Percentiles rank a stretch among this genome's conserved stretches.
Conservation (phyloP, 2,329 filamentous ascomycete genomes). For the Dactylellina parvicollis region DNA sequence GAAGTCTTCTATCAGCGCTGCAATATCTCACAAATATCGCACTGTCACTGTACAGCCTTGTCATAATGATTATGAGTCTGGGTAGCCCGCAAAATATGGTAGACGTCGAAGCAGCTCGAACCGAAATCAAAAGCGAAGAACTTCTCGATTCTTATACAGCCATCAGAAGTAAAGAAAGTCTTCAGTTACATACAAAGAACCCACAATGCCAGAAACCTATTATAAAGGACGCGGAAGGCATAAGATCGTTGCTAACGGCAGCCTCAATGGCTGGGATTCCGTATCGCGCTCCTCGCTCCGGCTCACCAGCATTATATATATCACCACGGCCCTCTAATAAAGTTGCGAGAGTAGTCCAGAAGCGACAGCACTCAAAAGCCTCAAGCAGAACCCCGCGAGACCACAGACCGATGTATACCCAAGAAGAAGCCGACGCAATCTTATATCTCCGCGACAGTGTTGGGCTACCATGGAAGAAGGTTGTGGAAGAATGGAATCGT, state of each 20-base stretch:
- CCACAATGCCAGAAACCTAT: not conserved
- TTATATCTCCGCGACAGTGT: slow-evolving; percentile 47
- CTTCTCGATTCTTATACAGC: too few species aligned
- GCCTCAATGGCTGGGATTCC: not conserved
- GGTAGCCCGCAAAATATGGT: not conserved
- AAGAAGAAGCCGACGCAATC: slow-evolving; percentile 51
- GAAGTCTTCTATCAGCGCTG: too few species aligned
- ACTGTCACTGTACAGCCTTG: not conserved
- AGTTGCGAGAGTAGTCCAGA: not conserved
- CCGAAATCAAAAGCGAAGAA: not conserved
- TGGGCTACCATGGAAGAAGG: slow-evolving; percentile 47
- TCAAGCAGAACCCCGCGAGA: slow-evolving; percentile 33
- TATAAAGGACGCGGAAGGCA: slow-evolving; percentile 16
- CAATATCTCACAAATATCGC: too few species aligned
- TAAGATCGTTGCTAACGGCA: slow-evolving; percentile 19
- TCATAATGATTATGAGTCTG: slow-evolving; percentile 1
- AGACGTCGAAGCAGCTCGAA: not conserved
- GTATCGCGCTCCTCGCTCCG: not conserved
- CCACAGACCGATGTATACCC: slow-evolving; percentile 48
- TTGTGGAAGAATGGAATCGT: slow-evolving; percentile 41
- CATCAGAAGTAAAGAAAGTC: slow-evolving; percentile 2
- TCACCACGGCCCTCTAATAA: not conserved
- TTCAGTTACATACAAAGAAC: not conserved
- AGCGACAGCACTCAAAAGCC: not conserved
- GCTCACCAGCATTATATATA: not conserved